Evolutionary conservation across 1,139 yeast species (phyloP).

Genomic region (Kodamaea alishanica): DNA sequence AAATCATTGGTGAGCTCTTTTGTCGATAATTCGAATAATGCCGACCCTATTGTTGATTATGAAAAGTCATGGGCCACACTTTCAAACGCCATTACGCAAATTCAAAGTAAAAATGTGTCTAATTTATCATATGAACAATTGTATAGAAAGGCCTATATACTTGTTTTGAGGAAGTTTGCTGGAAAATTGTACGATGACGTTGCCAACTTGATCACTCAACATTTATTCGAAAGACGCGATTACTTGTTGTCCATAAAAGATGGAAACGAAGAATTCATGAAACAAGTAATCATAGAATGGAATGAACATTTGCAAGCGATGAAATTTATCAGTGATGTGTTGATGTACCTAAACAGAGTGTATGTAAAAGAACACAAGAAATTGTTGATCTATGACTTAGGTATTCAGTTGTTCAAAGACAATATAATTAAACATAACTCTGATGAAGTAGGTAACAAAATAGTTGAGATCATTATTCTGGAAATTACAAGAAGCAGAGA

Average conservation of each 20-base stretch:
- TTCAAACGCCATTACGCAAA: constrained; percentile 72
- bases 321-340: constrained; percentile 79
- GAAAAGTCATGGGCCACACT: constrained; percentile 69
- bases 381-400: constrained; percentile 71
- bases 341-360: constrained; percentile 84
- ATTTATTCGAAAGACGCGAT: constrained; percentile 38
- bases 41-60: constrained; percentile 48
- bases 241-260: constrained; percentile 18
- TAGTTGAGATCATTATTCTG: constrained; percentile 49
- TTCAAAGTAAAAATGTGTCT: constrained; percentile 71
- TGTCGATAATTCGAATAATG: constrained; percentile 15
- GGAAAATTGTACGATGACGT: constrained; percentile 65
- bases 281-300: constrained; percentile 58
- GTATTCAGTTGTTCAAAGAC: constrained; percentile 51
- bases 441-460: constrained; percentile 48
- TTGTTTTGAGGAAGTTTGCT: constrained; percentile 76
- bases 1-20: constrained; percentile 37
- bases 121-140: constrained; percentile 79
- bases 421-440: constrained; percentile 37
- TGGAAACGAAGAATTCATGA: constrained; percentile 39
- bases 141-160: constrained; percentile 74
- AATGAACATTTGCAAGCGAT: constrained; percentile 69
- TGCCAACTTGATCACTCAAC: constrained; percentile 45
- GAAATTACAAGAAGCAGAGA: constrained; percentile 60
- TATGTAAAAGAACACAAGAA: constrained; percentile 71